A percentile compares a stretch with the other conserved stretches of the same genome.
phyloP scores from a whole-genome alignment of 164 flowering plant species.

The Sedum album region DNA sequence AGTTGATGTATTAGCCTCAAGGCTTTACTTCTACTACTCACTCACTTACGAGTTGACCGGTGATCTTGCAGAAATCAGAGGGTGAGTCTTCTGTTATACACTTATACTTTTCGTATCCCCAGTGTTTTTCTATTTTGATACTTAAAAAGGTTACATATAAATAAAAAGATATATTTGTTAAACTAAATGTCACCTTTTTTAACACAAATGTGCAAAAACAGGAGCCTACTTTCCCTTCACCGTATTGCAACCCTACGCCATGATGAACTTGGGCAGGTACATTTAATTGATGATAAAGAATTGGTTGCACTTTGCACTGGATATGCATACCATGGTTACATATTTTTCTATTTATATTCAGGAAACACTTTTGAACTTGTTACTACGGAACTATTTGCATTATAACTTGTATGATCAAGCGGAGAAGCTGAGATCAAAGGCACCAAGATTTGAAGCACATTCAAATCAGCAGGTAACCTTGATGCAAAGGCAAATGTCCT shows the following conservation, averaged over 20 bases:
- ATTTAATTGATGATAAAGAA: constrained; percentile 11
- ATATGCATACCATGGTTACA: neutral
- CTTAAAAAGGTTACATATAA: constrained; percentile 16
- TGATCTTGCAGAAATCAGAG: constrained; percentile 89
- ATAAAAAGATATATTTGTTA: neutral
- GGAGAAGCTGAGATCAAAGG: constrained; percentile 93
- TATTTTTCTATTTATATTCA: constrained; percentile 23
- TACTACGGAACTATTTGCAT: constrained; percentile 89
- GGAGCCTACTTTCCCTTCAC: constrained; percentile 85
- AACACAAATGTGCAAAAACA: constrained; percentile 17
- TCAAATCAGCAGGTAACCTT: constrained; percentile 79
- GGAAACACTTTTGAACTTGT: constrained; percentile 82
- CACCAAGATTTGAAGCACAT: constrained; percentile 95
- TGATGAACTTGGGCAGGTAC: constrained; percentile 96
- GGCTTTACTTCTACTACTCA: constrained; percentile 82
- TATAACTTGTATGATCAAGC: constrained; percentile 96
- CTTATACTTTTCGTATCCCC: neutral
- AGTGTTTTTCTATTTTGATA: neutral
- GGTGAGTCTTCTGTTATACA: constrained; percentile 40
- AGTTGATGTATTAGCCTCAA: constrained; percentile 82
- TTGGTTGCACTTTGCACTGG: neutral
- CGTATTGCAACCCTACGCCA: constrained; percentile 88
- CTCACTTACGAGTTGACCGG: constrained; percentile 86
- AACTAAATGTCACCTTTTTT: neutral
- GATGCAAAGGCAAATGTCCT: neutral